Evolutionary conservation across 306 rosid genomes (phyloP).

Genomic region (Lablab purpureus): DNA sequence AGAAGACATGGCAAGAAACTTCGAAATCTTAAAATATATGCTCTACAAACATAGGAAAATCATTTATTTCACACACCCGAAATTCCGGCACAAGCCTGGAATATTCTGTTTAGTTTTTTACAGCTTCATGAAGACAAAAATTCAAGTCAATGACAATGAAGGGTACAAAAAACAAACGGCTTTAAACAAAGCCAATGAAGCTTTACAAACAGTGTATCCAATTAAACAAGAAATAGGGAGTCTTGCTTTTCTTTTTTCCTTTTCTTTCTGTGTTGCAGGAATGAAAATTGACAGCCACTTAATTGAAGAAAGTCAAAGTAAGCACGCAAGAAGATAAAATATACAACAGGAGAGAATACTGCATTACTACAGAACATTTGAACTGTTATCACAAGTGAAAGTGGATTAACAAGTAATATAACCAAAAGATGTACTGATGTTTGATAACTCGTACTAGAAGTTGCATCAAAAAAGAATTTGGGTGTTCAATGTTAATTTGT

Average conservation of each 20-base stretch:
- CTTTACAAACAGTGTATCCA: slow-evolving; percentile 19
- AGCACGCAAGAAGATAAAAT: neutral
- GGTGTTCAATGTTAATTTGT: neutral
- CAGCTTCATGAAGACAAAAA: slow-evolving; percentile 2
- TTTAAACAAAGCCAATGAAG: neutral
- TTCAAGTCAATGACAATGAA: slow-evolving; percentile 27
- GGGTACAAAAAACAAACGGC: slow-evolving; percentile 1
- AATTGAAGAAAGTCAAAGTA: slow-evolving; percentile 9
- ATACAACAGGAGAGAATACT: neutral
- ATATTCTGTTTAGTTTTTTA: slow-evolving; percentile 20
- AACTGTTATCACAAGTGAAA: neutral
- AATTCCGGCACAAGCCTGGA: neutral
- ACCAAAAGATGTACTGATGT: slow-evolving; percentile 3
- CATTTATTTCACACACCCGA: neutral
- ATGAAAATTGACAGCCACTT: neutral
- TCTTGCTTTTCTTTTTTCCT: neutral
- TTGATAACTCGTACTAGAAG: slow-evolving; percentile 16
- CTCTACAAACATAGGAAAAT: slow-evolving; percentile 10
- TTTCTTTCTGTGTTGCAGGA: neutral
- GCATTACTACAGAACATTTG: neutral
- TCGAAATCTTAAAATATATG: neutral
- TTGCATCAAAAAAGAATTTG: neutral
- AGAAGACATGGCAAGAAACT: slow-evolving; percentile 11
- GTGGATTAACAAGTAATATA: slow-evolving; percentile 1
- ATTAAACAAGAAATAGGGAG: neutral